A percentile compares a stretch with the other conserved stretches of the same genome.
Conservation (phyloP, 805 yeast species). For the Yamadazyma olivae region DNA sequence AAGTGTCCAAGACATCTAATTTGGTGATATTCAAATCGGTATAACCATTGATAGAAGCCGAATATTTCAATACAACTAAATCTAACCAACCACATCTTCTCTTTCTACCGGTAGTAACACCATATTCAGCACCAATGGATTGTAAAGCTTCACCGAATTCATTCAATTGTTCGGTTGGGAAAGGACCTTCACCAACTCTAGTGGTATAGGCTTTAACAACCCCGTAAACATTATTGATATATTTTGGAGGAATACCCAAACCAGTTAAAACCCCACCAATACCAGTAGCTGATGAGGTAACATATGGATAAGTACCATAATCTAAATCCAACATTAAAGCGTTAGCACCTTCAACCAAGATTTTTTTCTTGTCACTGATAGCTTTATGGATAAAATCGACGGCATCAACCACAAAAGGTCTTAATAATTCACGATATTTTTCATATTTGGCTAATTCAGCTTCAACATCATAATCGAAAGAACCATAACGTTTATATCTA, state of each 20-base stretch:
- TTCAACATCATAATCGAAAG: conserved; percentile 81
- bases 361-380: conserved; percentile 71
- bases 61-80: conserved; percentile 88
- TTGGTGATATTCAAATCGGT: conserved; percentile 93
- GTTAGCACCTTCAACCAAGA: conserved; percentile 95
- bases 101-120: conserved; percentile 98
- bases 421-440: conserved; percentile 65
- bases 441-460: conserved; percentile 78
- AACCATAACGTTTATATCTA: conserved; percentile 88
- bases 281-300: conserved; percentile 92
- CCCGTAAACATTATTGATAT: conserved; percentile 80
- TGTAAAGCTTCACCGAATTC: conserved; percentile 84
- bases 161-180: conserved; percentile 96
- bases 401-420: conserved; percentile 93
- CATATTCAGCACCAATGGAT: conserved; percentile 89
- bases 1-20: conserved; percentile 89
- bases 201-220: conserved; percentile 99
- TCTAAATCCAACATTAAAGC: conserved; percentile 97
- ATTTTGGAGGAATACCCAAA: conserved; percentile 89
- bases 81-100: conserved; percentile 99
- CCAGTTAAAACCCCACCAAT: conserved; percentile 99
- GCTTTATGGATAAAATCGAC: conserved; percentile 82
- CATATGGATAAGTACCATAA: conserved; percentile 97
- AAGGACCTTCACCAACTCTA: conserved; percentile 98
- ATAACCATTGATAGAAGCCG: conserved; percentile 90